Evolutionary conservation across 1,139 yeast species (phyloP), one percentile per base, ranked within the genome.

Genomic region (Protomyces gravidus): DNA sequence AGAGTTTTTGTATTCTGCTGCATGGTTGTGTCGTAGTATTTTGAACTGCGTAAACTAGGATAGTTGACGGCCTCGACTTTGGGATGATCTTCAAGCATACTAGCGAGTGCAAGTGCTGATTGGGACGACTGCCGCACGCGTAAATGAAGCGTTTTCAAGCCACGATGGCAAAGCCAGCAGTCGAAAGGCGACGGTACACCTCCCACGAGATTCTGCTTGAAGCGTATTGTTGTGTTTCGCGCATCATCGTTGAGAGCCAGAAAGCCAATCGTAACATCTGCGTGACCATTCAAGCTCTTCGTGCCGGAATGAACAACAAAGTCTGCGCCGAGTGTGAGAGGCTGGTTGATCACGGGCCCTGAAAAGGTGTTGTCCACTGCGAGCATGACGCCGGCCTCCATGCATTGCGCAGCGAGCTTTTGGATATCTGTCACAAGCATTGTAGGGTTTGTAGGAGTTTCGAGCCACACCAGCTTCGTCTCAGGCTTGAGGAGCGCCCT

Each of bases 341-440:
- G 96, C 77, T 87, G 87, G 64, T 90, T 87, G 69, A 88, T 76
- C 74, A 90, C 90, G 67, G 97, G 97, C 21, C 96, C 89, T 70
- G 90, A 79, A 80, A 90, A 89, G 46, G 97, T 90, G 78, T 90
- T 88, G 78, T 90, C 97, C 63, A 88, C 95, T 45, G 85, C 95
- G 66, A 88, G 78, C 61, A 78, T 71, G 64, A 87, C 76, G 59
- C 74, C 75, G 36, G 50, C 46, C 64, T 72, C 72, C 52, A 77
- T 76, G 46, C 67, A 67, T 21, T 33, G 59, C 17, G 15, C 11
- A 7, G 51, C 51, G 19, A 65, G 61, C 63, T 81, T 80, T 55
- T 85, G 79, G 33, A 87, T 86, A 71, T 85, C 89, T 55, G 92
- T 86, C 62, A 87, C 80, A 60, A 83, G 76, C 71, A 87, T 78